Evolutionary conservation across 2,329 filamentous ascomycete species (phyloP).

Genomic region (Alternaria brassicicola): DNA sequence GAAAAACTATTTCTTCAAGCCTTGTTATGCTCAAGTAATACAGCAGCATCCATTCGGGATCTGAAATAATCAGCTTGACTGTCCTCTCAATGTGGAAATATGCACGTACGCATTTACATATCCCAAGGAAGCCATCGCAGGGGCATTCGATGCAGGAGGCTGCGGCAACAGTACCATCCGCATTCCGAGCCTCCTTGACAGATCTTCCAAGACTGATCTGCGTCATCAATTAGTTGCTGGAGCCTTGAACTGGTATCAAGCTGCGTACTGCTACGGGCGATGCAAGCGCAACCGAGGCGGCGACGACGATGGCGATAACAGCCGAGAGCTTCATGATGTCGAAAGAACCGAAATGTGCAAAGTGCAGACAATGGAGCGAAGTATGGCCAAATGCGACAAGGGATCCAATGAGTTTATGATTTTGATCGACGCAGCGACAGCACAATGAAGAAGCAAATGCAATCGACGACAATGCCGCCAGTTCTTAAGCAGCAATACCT

Average conservation of each 20-base stretch:
- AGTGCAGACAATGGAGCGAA: background rate
- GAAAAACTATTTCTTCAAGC: background rate
- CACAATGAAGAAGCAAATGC: background rate
- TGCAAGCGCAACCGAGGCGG: conserved; percentile 27
- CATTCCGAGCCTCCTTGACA: conserved; percentile 21
- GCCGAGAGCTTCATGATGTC: conserved; percentile 33
- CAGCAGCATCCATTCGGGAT: conserved; percentile 42
- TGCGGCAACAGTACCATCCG: conserved; percentile 11
- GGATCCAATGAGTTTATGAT: background rate
- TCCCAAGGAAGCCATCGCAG: conserved; percentile 26
- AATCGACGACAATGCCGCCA: background rate
- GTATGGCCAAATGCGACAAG: background rate
- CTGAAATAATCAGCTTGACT: conserved; percentile 8
- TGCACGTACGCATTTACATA: conserved; percentile 36
- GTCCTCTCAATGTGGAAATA: background rate
- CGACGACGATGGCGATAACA: conserved; percentile 25
- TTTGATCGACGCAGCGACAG: background rate
- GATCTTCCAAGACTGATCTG: conserved; percentile 33
- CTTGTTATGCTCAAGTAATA: background rate
- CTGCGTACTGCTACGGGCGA: conserved; percentile 34
- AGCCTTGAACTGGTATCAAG: background rate
- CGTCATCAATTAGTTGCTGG: background rate
- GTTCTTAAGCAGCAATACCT: conserved; percentile 19
- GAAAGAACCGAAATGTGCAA: no score
- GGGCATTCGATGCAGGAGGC: conserved; percentile 34